Base-by-base conservation (phyloP, 176 grass and related monocot species). In the Alloteropsis semialata region DNA sequence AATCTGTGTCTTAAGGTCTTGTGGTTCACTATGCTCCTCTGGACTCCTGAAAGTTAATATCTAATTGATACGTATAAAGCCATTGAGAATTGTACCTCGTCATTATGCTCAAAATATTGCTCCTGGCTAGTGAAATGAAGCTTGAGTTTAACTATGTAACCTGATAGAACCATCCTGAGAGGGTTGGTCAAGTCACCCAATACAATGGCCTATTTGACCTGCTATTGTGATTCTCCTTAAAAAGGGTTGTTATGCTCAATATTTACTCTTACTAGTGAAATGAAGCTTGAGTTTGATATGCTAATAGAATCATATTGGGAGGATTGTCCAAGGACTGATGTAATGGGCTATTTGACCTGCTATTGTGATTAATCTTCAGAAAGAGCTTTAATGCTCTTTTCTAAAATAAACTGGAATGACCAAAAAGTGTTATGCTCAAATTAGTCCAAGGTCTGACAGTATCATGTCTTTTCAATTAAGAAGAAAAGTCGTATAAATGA, bases 1-100 rank as follows among this genome's bases (percentile, higher is more conserved):
- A 30, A 70, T 48, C 37, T 72, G 15, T 78, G 32, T 36, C 41
- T 19, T n/a, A 41, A 78, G 55, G 14, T 88, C 32, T 77, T 32
- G 50, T 33, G 36, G 36, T 57, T 84, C 37, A 65, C 56, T 61
- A 72, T 8, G 6, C 8, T 74, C 16, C 8, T 74, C 16, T 79
- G 69, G 58, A 49, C 28, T 62, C 45, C 58, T 41, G 51, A 2
- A 79, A 88, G 54, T 46, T 57, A 74, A 67, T 88, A 36, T n/a
- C 51, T 19, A 32, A 50, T 82, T 67, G 10, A n/a, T 16, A 11
- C 69, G 17, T 1, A 34, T 41, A 27, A 14, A 58, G 25, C 25
- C 63, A 18, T 53, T 24, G 22, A 45, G 44, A 80, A 65, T 38
- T 61, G 24, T 49, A 70, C 33, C 24, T 41, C 69, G 73, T 41